Evolutionary conservation across 1,284 basidiomycete genomes (phyloP), one percentile per base, ranked within the genome.

Genomic region (Trichosporon coremiiforme): DNA sequence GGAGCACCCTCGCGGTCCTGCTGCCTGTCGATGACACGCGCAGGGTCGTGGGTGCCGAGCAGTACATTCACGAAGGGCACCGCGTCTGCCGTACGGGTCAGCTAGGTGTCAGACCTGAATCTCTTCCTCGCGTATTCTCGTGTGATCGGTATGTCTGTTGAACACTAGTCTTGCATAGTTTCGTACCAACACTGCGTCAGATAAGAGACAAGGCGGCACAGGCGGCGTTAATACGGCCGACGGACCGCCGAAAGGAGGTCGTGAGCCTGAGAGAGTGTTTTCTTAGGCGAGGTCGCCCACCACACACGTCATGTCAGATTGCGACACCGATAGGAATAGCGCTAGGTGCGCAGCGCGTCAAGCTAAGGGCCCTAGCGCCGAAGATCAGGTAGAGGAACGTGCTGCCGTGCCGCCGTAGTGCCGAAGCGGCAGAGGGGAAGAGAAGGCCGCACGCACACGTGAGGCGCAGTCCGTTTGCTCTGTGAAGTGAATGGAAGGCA

Each of bases 21-120:
- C 75, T 85, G 35, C 84, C 84, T 1, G 72, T 75, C 1, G 77
- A 77, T 2, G 84, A 84, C 66, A 73, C 70, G 22, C 67, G 79
- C 22, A 60, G 15, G 25, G 76, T 80, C 29, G 63, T 68, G 66
- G 74, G 75, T 60, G 76, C 73, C 1, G 68, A 76, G 75, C 75
- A 71, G 62, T 69, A 31, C 50, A 68, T 68, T 36, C 66, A 74
- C 10, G 73, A 69, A 8, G 70, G 69, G 0, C n/a, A 36, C 10
- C 0, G 74, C 67, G 60, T 68, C 47, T 25, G 33, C 70, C 13
- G 57, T 75, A 10, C 31, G 63, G 29, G 71, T 73, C 36, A 38
- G 36, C 36, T 38, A 38, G 36, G 13, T 33, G 36, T 45, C 55
- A 63, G 20, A 33, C 29, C 5, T 60, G 57, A 60, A 60, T 35